phyloP scores from a whole-genome alignment of 805 yeast genomes.

The Candida stauntonica region DNA sequence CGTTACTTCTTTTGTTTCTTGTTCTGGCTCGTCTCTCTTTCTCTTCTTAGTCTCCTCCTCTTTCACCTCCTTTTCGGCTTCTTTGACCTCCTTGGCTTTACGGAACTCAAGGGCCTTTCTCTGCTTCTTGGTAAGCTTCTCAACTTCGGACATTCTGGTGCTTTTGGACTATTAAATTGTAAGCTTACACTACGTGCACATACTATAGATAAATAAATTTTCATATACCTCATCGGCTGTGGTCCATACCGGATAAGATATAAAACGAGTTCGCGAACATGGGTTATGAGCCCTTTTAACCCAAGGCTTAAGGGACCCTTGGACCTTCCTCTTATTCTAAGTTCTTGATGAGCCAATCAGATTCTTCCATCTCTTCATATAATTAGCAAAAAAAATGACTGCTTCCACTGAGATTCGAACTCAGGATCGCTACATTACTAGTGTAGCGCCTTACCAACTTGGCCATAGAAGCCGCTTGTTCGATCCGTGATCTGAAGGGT shows the following conservation, averaged over 20 bases:
- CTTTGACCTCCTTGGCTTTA: conserved; percentile 27
- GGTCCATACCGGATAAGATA: neutral
- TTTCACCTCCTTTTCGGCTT: conserved; percentile 26
- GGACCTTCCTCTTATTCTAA: no score
- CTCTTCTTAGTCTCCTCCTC: conserved; percentile 26
- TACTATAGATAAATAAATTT: neutral
- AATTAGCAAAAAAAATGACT: conserved; percentile 16
- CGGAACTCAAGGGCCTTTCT: conserved; percentile 58
- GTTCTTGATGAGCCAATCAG: no score
- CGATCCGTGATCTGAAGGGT: no score
- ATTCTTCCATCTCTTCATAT: no score
- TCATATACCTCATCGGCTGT: conserved; percentile 6
- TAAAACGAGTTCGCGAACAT: neutral
- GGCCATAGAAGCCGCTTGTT: conserved; percentile 48
- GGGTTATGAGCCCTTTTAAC: no score
- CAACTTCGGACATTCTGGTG: conserved; percentile 17
- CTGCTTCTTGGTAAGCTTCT: conserved; percentile 62
- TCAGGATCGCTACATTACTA: conserved; percentile 81
- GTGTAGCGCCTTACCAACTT: conserved; percentile 80
- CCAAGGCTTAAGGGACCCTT: no score
- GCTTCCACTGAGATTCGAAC: conserved; percentile 73
- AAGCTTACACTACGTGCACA: neutral
- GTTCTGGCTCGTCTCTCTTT: conserved; percentile 19
- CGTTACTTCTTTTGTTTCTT: conserved; percentile 23
- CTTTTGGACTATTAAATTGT: neutral